Base-by-base conservation (phyloP, 2,329 filamentous ascomycete species). In the Orbilia ellipsospora region DNA sequence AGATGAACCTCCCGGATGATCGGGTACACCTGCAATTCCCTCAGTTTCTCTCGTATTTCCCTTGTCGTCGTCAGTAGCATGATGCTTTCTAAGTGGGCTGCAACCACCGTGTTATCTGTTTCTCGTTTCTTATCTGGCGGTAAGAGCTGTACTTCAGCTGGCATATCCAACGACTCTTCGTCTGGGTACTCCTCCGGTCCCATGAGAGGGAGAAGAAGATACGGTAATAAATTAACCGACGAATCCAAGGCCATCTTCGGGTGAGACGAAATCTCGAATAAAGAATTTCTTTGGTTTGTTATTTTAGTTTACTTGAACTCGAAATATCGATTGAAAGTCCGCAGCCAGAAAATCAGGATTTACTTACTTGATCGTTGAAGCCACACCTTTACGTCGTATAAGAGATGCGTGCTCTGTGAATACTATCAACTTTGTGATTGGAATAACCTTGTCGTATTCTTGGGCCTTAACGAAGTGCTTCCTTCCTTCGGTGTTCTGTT, bases 111-210 rank as follows among this genome's bases (percentile, higher is more conserved):
- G 15, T 84, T 82, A 80, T 97, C 92, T 2, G 86, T 82, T 78
- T 99, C 95, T 48, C 94, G 88, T 83, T 90, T 85, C 85, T 99
- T 98, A 81, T 97, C 93, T 0, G 93, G 91, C 0, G 93, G 91
- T 10, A 98, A 86, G 0, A 98, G 86, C 83, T 98, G 94, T 77
- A 97, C 85, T 81, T 98, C 95, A 0, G 93, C 90, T 10, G 96
- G 86, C 93, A 99, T 96, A 45, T 87, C 88, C 81, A 93, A 87
- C 70, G 88, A 91, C 78, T 99, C 95, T 51, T 97, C 93, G 42
- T 94, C 92, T 16, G 90, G 86, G 81, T 94, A 97, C 81, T 95
- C 92, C 81, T 98, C 95, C 40, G 87, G 89, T 0, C 94, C 94
- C 80, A 91, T 94, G 56, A 98, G 89, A 0, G 95, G 94, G 5